Conservation (phyloP, 164 flowering plant species). For the Paratinospora sagittata region DNA sequence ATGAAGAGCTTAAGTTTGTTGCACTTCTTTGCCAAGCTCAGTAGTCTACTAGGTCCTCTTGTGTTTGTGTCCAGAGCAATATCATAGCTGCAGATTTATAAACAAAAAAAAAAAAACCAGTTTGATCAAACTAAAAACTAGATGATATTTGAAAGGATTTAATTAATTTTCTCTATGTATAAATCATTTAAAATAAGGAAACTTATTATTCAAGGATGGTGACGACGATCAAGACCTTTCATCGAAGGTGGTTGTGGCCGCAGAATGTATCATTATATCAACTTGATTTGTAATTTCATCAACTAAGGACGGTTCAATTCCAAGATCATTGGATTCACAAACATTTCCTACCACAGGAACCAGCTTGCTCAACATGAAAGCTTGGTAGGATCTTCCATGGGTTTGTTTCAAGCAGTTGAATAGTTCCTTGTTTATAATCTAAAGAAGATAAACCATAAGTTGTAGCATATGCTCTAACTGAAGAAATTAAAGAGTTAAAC, state of each 20-base stretch:
- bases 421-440: constrained; percentile 70
- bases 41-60: constrained; percentile 48
- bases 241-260: constrained; percentile 88
- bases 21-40: constrained; percentile 67
- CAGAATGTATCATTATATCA: constrained; percentile 73
- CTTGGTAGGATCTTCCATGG: constrained; percentile 62
- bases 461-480: background rate
- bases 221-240: constrained; percentile 59
- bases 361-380: constrained; percentile 79
- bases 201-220: too few relatives aligned
- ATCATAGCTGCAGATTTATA: constrained; percentile 48
- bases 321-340: constrained; percentile 50
- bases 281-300: constrained; percentile 49
- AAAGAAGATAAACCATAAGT: background rate
- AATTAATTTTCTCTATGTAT: too few relatives aligned
- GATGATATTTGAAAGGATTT: too few relatives aligned
- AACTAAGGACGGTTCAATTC: constrained; percentile 39
- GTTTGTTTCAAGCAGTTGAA: constrained; percentile 55
- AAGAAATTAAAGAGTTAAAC: background rate
- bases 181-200: too few relatives aligned
- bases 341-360: constrained; percentile 82
- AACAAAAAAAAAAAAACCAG: too few relatives aligned
- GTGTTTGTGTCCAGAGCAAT: constrained; percentile 65
- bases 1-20: constrained; percentile 57
- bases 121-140: too few relatives aligned